phyloP scores from a whole-genome alignment of 768 basidiomycete species.

The Trametes punicea region DNA sequence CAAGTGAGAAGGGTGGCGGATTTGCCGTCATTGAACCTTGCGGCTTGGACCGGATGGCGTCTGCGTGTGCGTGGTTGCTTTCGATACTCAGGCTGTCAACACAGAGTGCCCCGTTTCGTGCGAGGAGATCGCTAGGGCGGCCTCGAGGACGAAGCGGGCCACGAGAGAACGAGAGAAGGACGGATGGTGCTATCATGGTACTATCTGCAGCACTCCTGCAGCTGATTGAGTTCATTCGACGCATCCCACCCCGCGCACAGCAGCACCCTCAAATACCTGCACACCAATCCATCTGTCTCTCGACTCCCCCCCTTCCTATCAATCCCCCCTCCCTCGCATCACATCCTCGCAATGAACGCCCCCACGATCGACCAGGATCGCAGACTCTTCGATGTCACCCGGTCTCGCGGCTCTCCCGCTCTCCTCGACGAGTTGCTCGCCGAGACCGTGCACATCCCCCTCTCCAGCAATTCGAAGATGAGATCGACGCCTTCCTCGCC shows the following conservation, averaged over 20 bases:
- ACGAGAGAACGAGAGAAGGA: conserved; percentile 3
- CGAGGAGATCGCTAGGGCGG: background rate
- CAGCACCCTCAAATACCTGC: conserved; percentile 1
- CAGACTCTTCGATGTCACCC: background rate
- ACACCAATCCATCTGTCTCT: background rate
- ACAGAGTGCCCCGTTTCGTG: background rate
- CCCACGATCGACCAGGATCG: background rate
- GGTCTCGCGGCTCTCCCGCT: background rate
- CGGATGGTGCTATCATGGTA: too few relatives aligned
- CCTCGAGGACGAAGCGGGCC: background rate
- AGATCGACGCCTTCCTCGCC: background rate
- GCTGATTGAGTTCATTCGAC: background rate
- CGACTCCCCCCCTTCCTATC: background rate
- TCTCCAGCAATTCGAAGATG: background rate
- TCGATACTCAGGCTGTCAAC: background rate
- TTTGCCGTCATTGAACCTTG: background rate
- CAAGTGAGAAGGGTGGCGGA: background rate
- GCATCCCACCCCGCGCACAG: background rate
- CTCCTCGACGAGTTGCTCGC: background rate
- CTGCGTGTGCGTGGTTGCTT: background rate
- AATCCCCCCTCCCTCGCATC: too few relatives aligned
- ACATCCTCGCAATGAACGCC: too few relatives aligned
- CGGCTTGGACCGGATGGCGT: background rate
- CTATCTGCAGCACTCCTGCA: conserved; percentile 4
- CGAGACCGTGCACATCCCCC: background rate